Conservation (phyloP, 371 early-diverging fungal genomes). For the Rhizomucor miehei region DNA sequence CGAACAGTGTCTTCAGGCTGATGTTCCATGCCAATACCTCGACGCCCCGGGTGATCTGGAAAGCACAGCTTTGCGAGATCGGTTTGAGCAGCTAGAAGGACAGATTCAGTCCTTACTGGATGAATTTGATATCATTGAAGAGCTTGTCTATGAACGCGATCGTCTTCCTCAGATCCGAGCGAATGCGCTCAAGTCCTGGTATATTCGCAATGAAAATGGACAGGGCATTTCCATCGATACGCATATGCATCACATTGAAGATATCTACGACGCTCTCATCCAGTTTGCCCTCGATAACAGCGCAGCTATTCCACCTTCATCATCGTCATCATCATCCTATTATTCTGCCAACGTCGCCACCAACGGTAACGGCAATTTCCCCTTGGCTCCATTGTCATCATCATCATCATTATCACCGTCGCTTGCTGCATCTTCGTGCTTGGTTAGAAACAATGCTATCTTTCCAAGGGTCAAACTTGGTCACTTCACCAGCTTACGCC, state of each 20-base stretch:
- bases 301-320: constrained; percentile 9
- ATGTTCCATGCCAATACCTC: constrained; percentile 31
- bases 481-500: constrained; percentile 42
- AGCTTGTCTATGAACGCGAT: constrained; percentile 20
- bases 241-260: constrained; percentile 34
- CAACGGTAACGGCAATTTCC: too few relatives aligned
- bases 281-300: constrained; percentile 43
- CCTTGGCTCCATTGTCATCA: too few relatives aligned
- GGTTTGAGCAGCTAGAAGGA: constrained; percentile 40
- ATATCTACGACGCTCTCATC: constrained; percentile 34
- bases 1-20: constrained; percentile 34
- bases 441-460: constrained; percentile 36
- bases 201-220: constrained; percentile 20
- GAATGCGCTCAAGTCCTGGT: constrained; percentile 13
- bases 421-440: constrained; percentile 22
- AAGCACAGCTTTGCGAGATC: constrained; percentile 44
- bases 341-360: background rate
- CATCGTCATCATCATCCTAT: constrained; percentile 3
- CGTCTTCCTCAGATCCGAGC: background rate
- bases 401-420: background rate
- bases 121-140: constrained; percentile 38
- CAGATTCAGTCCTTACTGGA: constrained; percentile 38
- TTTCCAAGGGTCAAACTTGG: constrained; percentile 35
- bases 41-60: constrained; percentile 48
- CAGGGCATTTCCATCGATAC: constrained; percentile 37